Evolutionary conservation across 2,329 filamentous ascomycete species (phyloP).

Genomic region (Claviceps sp.): DNA sequence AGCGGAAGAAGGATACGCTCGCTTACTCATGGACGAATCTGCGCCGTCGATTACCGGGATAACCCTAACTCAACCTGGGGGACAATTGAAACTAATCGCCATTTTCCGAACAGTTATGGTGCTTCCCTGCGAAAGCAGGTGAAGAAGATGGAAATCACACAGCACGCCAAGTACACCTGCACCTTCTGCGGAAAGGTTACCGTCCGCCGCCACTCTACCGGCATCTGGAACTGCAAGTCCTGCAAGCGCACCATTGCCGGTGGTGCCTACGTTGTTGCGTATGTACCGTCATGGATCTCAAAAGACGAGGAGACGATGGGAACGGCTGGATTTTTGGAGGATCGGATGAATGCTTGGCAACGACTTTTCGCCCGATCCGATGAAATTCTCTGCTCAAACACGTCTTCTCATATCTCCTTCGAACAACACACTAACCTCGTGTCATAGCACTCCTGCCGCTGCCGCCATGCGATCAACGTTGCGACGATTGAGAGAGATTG

Average conservation of each 20-base stretch:
- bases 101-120: slow-evolving; percentile 58
- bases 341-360: background rate
- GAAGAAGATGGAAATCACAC: slow-evolving; percentile 99
- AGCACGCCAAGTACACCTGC: slow-evolving; percentile 95
- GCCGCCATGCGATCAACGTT: slow-evolving; percentile 93
- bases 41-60: background rate
- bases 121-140: slow-evolving; percentile 90
- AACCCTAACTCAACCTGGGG: background rate
- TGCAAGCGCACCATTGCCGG: slow-evolving; percentile 69
- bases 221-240: slow-evolving; percentile 93
- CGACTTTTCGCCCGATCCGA: background rate
- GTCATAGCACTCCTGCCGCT: slow-evolving; percentile 72
- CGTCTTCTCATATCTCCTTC: background rate
- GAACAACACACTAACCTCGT: background rate
- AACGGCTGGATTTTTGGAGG: background rate
- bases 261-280: slow-evolving; percentile 94
- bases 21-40: background rate
- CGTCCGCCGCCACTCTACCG: slow-evolving; percentile 80
- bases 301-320: background rate
- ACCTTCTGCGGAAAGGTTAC: slow-evolving; percentile 97
- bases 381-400: no score
- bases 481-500: slow-evolving; percentile 93
- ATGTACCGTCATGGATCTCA: slow-evolving; percentile 35
- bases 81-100: background rate
- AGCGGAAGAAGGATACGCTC: background rate